These are phyloP conservation scores for Alternaria solani DNA, from an alignment of 2,329 filamentous ascomycete genomes.

Conservation along the genomic window DNA sequence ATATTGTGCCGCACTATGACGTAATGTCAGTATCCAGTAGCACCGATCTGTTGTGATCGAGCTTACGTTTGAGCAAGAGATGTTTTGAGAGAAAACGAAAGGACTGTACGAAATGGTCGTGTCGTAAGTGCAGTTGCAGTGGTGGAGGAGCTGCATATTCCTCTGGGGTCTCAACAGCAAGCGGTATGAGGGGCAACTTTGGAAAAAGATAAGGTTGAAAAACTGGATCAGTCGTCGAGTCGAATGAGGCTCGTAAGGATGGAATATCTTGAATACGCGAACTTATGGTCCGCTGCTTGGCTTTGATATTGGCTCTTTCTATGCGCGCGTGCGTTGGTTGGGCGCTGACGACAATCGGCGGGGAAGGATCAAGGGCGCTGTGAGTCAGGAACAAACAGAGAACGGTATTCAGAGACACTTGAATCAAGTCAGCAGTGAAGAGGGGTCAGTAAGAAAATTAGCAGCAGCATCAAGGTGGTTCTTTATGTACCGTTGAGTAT, in stretches of 20 bases:
- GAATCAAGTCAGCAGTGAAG: background rate
- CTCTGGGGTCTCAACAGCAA: slow-evolving; percentile 28
- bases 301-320: slow-evolving; percentile 18
- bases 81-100: slow-evolving; percentile 55
- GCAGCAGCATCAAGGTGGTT: slow-evolving; percentile 30
- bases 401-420: background rate
- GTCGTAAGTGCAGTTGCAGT: slow-evolving; percentile 51
- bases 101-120: slow-evolving; percentile 53
- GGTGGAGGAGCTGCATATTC: slow-evolving; percentile 50
- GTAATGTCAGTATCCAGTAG: slow-evolving; percentile 42
- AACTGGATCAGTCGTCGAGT: slow-evolving; percentile 30
- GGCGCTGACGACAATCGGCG: slow-evolving; percentile 33
- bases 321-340: slow-evolving; percentile 35
- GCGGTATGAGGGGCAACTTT: slow-evolving; percentile 10
- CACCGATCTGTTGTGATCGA: slow-evolving; percentile 15
- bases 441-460: slow-evolving; percentile 12
- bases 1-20: slow-evolving; percentile 56
- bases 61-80: slow-evolving; percentile 58
- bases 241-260: slow-evolving; percentile 26
- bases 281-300: slow-evolving; percentile 22
- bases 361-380: slow-evolving; percentile 26
- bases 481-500: slow-evolving; percentile 41
- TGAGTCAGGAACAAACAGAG: slow-evolving; percentile 23
- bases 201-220: background rate
- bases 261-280: slow-evolving; percentile 16